These are phyloP conservation scores for Calophaca sinica DNA, from an alignment of 306 rosid species.

Conservation along the genomic window DNA sequence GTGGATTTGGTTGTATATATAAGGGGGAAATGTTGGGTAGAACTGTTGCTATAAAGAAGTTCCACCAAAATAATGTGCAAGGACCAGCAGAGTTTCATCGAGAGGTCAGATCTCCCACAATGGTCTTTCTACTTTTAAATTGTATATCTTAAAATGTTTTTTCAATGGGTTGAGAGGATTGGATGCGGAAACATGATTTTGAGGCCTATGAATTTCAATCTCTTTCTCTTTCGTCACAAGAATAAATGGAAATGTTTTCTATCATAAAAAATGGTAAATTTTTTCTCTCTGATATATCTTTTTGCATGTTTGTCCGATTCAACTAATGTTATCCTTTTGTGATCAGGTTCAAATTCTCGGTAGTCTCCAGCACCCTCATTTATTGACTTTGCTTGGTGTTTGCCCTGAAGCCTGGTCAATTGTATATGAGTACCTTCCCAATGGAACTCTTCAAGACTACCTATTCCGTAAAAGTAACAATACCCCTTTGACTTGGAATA, in stretches of 20 bases:
- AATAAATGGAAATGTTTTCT: conserved; percentile 1
- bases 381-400: conserved; percentile 83
- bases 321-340: conserved; percentile 43
- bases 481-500: conserved; percentile 72
- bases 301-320: conserved; percentile 30
- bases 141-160: conserved; percentile 23
- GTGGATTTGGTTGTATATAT: conserved; percentile 78
- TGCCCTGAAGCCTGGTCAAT: conserved; percentile 89
- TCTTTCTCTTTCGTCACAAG: neutral
- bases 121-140: conserved; percentile 34
- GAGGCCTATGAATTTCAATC: conserved; percentile 11
- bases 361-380: conserved; percentile 83
- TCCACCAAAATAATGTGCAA: conserved; percentile 66
- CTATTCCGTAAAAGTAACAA: conserved; percentile 66
- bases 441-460: conserved; percentile 80
- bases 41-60: conserved; percentile 78
- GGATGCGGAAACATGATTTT: conserved; percentile 18
- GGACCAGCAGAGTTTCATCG: conserved; percentile 78
- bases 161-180: conserved; percentile 7
- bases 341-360: conserved; percentile 83
- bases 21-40: conserved; percentile 89
- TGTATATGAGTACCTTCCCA: conserved; percentile 79
- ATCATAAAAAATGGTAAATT: neutral
- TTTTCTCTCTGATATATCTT: neutral
- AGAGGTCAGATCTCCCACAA: conserved; percentile 60